A percentile compares a stretch with the other conserved stretches of the same genome.
Conservation (phyloP, 2,329 filamentous ascomycete genomes). For the Blumeria hordei region DNA sequence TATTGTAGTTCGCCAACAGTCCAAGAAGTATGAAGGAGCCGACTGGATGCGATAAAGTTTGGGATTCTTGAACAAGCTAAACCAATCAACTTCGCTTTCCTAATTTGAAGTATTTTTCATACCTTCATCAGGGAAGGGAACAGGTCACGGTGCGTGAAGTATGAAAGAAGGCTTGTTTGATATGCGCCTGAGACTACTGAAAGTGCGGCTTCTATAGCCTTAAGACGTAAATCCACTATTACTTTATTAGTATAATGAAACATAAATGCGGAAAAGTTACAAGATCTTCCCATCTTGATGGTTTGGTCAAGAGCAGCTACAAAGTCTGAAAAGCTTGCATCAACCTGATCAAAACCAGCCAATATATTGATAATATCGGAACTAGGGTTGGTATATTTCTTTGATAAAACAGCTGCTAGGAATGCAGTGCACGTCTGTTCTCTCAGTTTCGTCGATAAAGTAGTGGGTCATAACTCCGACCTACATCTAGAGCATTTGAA, state of each 20-base stretch:
- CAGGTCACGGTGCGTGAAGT: conserved; percentile 81
- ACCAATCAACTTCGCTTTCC: conserved; percentile 3
- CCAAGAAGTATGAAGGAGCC: conserved; percentile 66
- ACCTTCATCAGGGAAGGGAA: conserved; percentile 94
- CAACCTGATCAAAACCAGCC: conserved; percentile 71
- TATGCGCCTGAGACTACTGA: conserved; percentile 83
- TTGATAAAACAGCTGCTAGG: conserved; percentile 56
- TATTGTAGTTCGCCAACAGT: conserved; percentile 90
- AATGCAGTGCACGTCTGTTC: conserved; percentile 70
- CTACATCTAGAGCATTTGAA: conserved; percentile 67
- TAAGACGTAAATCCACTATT: conserved; percentile 47
- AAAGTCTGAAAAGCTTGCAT: conserved; percentile 70
- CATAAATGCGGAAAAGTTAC: conserved; percentile 23
- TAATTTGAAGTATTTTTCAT: conserved; percentile 7
- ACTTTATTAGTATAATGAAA: conserved; percentile 10
- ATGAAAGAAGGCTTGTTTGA: conserved; percentile 79
- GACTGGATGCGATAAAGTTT: conserved; percentile 35
- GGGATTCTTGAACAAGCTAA: conserved; percentile 61
- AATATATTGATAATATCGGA: conserved; percentile 83
- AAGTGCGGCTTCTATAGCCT: conserved; percentile 59
- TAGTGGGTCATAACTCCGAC: conserved; percentile 10
- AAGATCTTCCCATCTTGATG: conserved; percentile 48
- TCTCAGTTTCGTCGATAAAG: conserved; percentile 18
- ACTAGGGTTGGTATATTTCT: conserved; percentile 85
- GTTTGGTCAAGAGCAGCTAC: conserved; percentile 61